Evolutionary conservation across 768 basidiomycete species (phyloP).

Genomic region (Calocybe indica): DNA sequence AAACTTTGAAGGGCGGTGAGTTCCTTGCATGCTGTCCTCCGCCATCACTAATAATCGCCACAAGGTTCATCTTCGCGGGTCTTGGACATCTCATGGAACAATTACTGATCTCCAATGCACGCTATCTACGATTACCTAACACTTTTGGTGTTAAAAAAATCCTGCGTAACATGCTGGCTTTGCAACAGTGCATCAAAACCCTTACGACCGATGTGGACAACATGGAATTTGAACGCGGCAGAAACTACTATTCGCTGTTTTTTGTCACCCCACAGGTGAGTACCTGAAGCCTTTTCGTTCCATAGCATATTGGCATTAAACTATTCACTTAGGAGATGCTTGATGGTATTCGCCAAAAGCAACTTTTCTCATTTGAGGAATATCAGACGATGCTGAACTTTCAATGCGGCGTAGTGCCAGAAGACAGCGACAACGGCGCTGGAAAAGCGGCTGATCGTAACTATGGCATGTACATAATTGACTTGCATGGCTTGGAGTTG

Average conservation of each 20-base stretch:
- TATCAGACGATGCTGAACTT: constrained; percentile 88
- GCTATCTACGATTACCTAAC: constrained; percentile 64
- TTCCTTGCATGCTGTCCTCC: constrained; percentile 5
- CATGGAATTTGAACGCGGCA: constrained; percentile 69
- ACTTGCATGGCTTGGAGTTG: constrained; percentile 78
- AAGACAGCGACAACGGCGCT: constrained; percentile 31
- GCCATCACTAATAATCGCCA: constrained; percentile 6
- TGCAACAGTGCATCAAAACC: constrained; percentile 87
- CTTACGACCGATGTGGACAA: constrained; percentile 55
- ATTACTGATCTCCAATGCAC: constrained; percentile 69
- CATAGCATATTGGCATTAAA: neutral
- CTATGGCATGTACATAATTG: constrained; percentile 86
- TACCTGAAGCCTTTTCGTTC: neutral
- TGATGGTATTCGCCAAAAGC: constrained; percentile 55
- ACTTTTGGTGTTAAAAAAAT: constrained; percentile 81
- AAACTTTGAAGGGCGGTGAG: constrained; percentile 61
- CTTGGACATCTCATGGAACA: constrained; percentile 83
- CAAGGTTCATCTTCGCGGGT: constrained; percentile 84
- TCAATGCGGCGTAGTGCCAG: constrained; percentile 78
- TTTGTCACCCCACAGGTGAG: constrained; percentile 66
- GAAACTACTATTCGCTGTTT: constrained; percentile 80
- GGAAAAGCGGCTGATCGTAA: constrained; percentile 55
- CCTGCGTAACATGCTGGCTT: constrained; percentile 79
- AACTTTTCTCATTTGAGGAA: constrained; percentile 81
- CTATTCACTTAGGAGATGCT: constrained; percentile 59